Conservation (phyloP, 1,139 yeast species). For the Chernovozyma sophiae-reginae region DNA sequence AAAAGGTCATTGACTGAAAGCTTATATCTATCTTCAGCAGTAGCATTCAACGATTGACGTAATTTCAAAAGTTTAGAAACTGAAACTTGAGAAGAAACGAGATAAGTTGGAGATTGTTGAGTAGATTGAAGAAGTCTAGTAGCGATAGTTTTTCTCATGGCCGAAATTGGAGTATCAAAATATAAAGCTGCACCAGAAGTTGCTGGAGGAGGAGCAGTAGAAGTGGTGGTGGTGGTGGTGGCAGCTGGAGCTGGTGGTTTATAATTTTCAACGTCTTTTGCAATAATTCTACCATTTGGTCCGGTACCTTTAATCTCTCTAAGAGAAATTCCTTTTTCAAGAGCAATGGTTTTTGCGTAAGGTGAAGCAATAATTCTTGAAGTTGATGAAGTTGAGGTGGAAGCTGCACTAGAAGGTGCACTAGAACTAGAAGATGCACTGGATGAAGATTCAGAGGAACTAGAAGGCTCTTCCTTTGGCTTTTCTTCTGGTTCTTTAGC, state of each 20-base stretch:
- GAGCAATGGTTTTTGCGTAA: conserved; percentile 86
- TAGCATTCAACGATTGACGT: conserved; percentile 82
- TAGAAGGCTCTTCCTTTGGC: conserved; percentile 20
- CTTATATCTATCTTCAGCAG: conserved; percentile 84
- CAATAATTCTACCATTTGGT: conserved; percentile 90
- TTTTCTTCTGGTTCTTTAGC: conserved; percentile 27
- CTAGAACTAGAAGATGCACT: conserved; percentile 24
- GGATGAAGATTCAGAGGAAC: conserved; percentile 25
- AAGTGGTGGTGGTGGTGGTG: conserved; percentile 13
- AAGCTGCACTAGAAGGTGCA: conserved; percentile 17
- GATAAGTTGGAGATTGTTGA: conserved; percentile 84
- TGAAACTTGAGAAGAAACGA: conserved; percentile 80
- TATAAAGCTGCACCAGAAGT: conserved; percentile 55
- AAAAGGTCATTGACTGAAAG: conserved; percentile 91
- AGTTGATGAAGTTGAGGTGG: conserved; percentile 22
- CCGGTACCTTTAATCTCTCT: conserved; percentile 88
- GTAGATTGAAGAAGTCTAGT: conserved; percentile 83
- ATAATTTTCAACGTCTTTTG: conserved; percentile 80
- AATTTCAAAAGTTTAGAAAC: conserved; percentile 89
- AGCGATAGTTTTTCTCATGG: conserved; percentile 94
- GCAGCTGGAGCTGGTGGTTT: conserved; percentile 45
- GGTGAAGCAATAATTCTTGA: conserved; percentile 93
- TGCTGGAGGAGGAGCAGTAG: conserved; percentile 35
- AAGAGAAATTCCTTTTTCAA: conserved; percentile 86
- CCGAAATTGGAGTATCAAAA: conserved; percentile 81